Percentiles rank a stretch among this genome's conserved stretches.
phyloP scores from a whole-genome alignment of 768 basidiomycete species.

The Trametes elegans region DNA sequence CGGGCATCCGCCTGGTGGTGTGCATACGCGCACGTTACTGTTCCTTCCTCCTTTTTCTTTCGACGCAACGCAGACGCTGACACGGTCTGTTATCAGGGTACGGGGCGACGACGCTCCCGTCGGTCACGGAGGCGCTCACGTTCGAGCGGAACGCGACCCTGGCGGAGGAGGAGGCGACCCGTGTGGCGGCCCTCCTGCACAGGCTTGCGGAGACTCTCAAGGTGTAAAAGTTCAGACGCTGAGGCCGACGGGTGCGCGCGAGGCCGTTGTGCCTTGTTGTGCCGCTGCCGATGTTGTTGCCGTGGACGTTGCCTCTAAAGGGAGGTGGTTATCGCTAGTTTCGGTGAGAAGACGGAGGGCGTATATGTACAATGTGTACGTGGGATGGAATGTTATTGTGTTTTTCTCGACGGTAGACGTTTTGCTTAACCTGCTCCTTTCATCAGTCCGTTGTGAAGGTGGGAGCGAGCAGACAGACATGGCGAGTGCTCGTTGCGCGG shows the following conservation, averaged over 20 bases:
- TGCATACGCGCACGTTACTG: too few species aligned
- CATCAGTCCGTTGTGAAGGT: too few species aligned
- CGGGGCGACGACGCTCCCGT: conserved; percentile 83
- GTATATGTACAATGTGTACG: background rate
- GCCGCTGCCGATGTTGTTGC: too few species aligned
- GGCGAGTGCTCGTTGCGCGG: background rate
- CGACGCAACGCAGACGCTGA: background rate
- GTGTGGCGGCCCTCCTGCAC: conserved; percentile 56
- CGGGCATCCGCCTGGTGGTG: too few species aligned
- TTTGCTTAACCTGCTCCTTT: too few species aligned
- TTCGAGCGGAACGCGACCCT: conserved; percentile 62
- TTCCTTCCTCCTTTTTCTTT: background rate
- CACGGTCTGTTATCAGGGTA: conserved; percentile 49
- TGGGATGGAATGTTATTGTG: background rate
- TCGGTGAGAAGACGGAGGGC: background rate
- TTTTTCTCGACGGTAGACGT: too few species aligned
- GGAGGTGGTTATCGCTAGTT: background rate
- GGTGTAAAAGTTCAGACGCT: conserved; percentile 3
- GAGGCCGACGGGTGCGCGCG: background rate
- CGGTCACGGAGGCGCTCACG: conserved; percentile 71
- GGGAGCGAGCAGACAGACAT: too few species aligned
- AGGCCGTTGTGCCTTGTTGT: too few species aligned
- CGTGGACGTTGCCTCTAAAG: background rate
- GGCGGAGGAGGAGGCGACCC: conserved; percentile 57
- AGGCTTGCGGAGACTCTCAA: conserved; percentile 22